These are phyloP conservation scores for Ogataea sp. DNA, from an alignment of 805 yeast species.

Conservation along the genomic window DNA sequence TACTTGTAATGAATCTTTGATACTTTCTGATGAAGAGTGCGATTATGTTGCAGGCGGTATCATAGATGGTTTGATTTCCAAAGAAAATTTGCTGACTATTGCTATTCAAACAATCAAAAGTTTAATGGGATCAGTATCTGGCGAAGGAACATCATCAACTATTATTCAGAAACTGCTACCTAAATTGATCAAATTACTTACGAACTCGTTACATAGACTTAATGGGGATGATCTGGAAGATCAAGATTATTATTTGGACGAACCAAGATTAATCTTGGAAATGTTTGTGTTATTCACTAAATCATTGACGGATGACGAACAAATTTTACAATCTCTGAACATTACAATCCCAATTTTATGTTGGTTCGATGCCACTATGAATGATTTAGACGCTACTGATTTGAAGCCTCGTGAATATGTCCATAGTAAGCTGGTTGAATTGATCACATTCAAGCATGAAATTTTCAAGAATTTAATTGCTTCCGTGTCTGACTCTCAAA, in stretches of 20 bases:
- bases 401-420: constrained; percentile 27
- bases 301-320: constrained; percentile 23
- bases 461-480: constrained; percentile 41
- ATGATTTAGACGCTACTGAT: constrained; percentile 12
- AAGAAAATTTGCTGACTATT: constrained; percentile 28
- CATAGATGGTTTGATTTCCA: constrained; percentile 25
- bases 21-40: constrained; percentile 28
- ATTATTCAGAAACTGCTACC: constrained; percentile 40
- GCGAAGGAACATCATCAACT: constrained; percentile 22
- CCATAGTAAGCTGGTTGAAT: constrained; percentile 37
- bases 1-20: constrained; percentile 26
- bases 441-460: constrained; percentile 36
- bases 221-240: constrained; percentile 7
- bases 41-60: constrained; percentile 27
- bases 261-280: constrained; percentile 38
- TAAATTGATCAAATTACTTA: constrained; percentile 28
- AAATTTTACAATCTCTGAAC: constrained; percentile 20
- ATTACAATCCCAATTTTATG: constrained; percentile 21
- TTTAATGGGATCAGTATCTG: constrained; percentile 32
- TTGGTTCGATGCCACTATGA: constrained; percentile 22
- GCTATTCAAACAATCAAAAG: constrained; percentile 57
- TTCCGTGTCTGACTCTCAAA: constrained; percentile 31
- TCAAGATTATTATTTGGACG: constrained; percentile 10
- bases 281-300: constrained; percentile 39
- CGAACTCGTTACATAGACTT: constrained; percentile 2